These are phyloP conservation scores for Beauveria caledonica DNA, from an alignment of 2,329 filamentous ascomycete genomes.

Conservation along the genomic window DNA sequence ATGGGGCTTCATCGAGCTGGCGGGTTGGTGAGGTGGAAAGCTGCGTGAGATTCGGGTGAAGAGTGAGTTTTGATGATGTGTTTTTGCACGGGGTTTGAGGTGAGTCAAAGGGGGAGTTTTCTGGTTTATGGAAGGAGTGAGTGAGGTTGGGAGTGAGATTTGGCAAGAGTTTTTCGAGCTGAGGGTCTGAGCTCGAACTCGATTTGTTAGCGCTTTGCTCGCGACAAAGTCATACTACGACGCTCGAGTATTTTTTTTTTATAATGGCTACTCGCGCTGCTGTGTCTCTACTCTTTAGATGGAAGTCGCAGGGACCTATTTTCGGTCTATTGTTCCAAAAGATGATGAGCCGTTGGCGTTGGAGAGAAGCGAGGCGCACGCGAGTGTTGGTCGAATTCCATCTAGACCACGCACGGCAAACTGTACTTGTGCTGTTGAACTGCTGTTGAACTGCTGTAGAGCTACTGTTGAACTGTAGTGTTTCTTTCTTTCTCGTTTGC, in stretches of 20 bases:
- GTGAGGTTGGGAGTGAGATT: background rate
- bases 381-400: too few relatives aligned
- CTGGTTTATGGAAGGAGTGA: background rate
- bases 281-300: background rate
- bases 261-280: background rate
- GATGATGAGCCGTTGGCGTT: too few relatives aligned
- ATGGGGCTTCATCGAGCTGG: background rate
- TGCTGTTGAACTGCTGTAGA: too few relatives aligned
- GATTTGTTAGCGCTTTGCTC: background rate
- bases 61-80: background rate
- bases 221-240: background rate
- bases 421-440: too few relatives aligned
- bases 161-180: background rate
- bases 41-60: too few relatives aligned
- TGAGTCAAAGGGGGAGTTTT: background rate
- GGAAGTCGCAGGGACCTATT: too few relatives aligned
- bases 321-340: too few relatives aligned
- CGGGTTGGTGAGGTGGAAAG: background rate
- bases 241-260: background rate
- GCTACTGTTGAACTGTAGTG: too few relatives aligned
- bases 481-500: too few relatives aligned
- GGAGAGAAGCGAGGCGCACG: too few relatives aligned
- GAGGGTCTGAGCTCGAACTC: background rate
- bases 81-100: background rate
- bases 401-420: too few relatives aligned